A percentile compares a stretch with the other conserved stretches of the same genome.
phyloP scores from a whole-genome alignment of 352 stramenopile species.

The Chrysophaeum taylorii region DNA sequence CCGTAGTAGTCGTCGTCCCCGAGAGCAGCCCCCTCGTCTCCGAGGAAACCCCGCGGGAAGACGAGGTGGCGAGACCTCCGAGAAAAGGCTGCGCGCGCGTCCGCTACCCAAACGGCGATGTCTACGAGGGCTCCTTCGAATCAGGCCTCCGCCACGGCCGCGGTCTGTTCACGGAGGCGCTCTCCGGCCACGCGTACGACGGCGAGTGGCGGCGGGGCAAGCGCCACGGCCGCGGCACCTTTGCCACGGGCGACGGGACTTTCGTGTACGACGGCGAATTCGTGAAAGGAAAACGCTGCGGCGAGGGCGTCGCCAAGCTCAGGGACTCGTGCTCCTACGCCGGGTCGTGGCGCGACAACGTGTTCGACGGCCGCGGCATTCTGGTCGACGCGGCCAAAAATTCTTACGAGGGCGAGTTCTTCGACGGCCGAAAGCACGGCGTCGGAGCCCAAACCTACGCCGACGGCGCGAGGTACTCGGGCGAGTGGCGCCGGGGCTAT shows the following conservation, averaged over 20 bases:
- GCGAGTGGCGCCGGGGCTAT: neutral
- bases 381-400: neutral
- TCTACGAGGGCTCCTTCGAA: neutral
- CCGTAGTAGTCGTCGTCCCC: neutral
- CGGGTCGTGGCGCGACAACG: neutral
- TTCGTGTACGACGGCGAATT: neutral
- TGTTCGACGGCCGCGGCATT: neutral
- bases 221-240: neutral
- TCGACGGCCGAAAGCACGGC: neutral
- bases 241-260: neutral
- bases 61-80: neutral
- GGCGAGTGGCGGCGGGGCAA: neutral
- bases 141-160: neutral
- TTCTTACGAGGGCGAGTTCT: neutral
- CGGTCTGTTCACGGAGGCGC: neutral
- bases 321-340: neutral
- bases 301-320: neutral
- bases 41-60: neutral
- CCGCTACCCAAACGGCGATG: conserved; percentile 5
- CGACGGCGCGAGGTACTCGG: too few species aligned
- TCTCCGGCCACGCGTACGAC: neutral
- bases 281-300: neutral
- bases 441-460: neutral
- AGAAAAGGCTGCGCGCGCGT: neutral
- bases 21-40: neutral